Conservation (phyloP, 2,329 filamentous ascomycete species). For the Gremmenia infestans region DNA sequence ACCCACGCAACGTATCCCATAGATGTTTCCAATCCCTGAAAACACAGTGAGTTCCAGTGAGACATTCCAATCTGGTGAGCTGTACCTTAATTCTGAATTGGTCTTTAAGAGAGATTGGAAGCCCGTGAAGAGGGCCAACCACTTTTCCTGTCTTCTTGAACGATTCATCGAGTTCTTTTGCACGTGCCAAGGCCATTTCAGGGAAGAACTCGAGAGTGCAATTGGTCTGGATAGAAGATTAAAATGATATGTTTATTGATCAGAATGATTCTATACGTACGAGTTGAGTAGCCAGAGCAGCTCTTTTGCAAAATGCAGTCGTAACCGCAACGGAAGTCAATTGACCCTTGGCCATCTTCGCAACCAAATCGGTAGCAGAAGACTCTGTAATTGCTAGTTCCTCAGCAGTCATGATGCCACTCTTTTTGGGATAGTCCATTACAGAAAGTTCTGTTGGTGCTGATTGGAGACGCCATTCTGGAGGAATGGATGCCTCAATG, state of each 20-base stretch:
- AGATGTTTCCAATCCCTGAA: conserved; percentile 43
- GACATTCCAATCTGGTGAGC: conserved; percentile 9
- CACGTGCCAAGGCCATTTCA: conserved; percentile 39
- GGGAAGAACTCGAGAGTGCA: conserved; percentile 45
- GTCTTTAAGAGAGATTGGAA: conserved; percentile 55
- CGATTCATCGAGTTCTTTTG: conserved; percentile 41
- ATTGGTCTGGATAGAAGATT: conserved; percentile 20
- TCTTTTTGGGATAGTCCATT: conserved; percentile 20
- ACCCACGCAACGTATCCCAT: conserved; percentile 71
- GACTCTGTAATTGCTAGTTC: conserved; percentile 27
- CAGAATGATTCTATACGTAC: conserved; percentile 4
- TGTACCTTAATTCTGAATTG: conserved; percentile 52
- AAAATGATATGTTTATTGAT: not conserved
- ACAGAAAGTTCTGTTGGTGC: conserved; percentile 14
- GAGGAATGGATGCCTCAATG: conserved; percentile 18
- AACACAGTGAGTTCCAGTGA: not conserved
- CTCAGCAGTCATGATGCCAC: conserved; percentile 22
- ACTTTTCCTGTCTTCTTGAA: conserved; percentile 35
- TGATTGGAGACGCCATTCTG: conserved; percentile 23
- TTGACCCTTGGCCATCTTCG: conserved; percentile 19
- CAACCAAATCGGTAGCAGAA: conserved; percentile 22
- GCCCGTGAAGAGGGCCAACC: conserved; percentile 57
- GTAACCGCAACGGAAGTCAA: conserved; percentile 34
- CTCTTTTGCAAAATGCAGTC: conserved; percentile 44
- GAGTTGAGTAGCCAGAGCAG: conserved; percentile 43